These are phyloP conservation scores for Trametes sp. DNA, from an alignment of 1,284 basidiomycete genomes.

Conservation along the genomic window DNA sequence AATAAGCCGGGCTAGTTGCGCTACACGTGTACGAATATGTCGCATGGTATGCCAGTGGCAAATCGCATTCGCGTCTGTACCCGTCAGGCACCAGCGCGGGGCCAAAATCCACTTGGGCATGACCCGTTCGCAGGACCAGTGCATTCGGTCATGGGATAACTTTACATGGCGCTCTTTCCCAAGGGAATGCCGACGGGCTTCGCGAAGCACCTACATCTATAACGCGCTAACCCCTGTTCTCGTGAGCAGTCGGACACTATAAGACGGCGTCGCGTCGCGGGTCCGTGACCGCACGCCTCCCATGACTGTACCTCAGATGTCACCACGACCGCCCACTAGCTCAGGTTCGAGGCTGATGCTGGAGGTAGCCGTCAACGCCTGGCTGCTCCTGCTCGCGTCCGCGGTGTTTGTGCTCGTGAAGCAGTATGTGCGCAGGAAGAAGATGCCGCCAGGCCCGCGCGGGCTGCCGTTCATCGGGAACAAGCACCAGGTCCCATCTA, in stretches of 20 bases:
- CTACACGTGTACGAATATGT: too few species aligned
- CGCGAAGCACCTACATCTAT: conserved; percentile 5
- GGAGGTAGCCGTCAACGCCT: not conserved
- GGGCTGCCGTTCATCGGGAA: conserved; percentile 57
- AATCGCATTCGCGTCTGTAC: too few species aligned
- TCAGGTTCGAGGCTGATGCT: not conserved
- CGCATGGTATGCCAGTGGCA: too few species aligned
- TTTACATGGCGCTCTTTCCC: not conserved
- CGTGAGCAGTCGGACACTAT: conserved; percentile 18
- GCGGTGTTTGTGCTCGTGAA: conserved; percentile 13
- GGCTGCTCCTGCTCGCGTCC: conserved; percentile 4
- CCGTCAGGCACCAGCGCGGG: too few species aligned
- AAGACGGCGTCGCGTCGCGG: conserved; percentile 4
- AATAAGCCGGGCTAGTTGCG: not conserved
- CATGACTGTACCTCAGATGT: not conserved
- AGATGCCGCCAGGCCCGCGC: conserved; percentile 54
- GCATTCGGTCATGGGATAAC: conserved; percentile 2
- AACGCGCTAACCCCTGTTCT: conserved; percentile 5
- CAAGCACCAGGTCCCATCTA: conserved; percentile 52
- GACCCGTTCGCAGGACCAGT: too few species aligned
- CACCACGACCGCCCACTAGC: not conserved
- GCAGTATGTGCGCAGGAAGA: conserved; percentile 27
- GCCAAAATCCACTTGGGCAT: too few species aligned
- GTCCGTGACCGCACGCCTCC: not conserved
- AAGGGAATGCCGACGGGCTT: conserved; percentile 4